Base-by-base conservation (phyloP, 306 rosid genomes). In the Castanospermum australe region DNA sequence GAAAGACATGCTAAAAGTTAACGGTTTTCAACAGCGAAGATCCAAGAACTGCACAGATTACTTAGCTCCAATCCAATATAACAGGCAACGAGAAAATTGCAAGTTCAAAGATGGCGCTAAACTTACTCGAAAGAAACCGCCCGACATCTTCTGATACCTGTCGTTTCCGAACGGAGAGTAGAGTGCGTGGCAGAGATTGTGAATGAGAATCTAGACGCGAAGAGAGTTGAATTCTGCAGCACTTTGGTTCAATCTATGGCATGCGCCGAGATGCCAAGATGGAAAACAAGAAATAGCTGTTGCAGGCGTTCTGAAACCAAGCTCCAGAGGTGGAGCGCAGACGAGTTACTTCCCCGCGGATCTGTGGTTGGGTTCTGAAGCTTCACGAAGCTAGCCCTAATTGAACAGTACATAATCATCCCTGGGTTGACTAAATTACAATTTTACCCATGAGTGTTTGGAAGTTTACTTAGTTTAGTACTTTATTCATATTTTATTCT, bases 61-160 rank as follows among this genome's bases (percentile, higher is more conserved):
- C 45, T 67, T 32, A 75, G 65, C 54, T 28, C 8, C 62, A 62
- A 82, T 51, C 71, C 21, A 74, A 73, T 13, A 45, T 13, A 8
- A 75, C 9, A 61, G 8, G 9, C 5, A 12, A 39, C 55, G 38
- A 6, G 48, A n/a, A n/a, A 21, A 28, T 24, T 22, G 38, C 1
- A 20, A 45, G 61, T 61, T 56, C 6, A 78, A 18, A 67, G 35
- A 38, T 21, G 13, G 6, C 21, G 36, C 9, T 15, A 25, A 60
- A 57, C 91, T 84, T 50, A 96, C 98, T 80, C 99, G 91, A 73
- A 96, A 96, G 79, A 96, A 96, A 33, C 99, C 99, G 56, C 99
- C 99, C 24, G 99, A 93, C 99, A 96, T 96, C 71, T 92, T 87
- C 48, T 62, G 76, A 85, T 12, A 78, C 73, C 39, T 76, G 85